Conservation (phyloP, 306 rosid species). For the Begonia loranthoides region DNA sequence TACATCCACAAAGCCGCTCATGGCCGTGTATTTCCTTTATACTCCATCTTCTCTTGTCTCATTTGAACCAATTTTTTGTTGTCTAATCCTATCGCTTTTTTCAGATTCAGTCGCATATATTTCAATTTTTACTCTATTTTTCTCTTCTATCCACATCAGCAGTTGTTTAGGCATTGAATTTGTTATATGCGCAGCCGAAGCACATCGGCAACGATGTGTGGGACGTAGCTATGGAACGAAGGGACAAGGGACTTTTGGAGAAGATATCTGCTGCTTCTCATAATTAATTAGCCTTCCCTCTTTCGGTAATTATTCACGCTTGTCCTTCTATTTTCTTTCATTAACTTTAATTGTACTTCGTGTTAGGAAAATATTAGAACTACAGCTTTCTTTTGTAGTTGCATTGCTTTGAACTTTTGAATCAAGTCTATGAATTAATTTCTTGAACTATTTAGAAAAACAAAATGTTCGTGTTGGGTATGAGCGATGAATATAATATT, state of each 20-base stretch:
- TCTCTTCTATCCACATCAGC: neutral
- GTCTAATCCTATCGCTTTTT: neutral
- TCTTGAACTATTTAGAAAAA: no score
- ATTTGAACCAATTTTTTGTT: no score
- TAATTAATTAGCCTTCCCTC: conserved; percentile 10
- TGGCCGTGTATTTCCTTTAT: conserved; percentile 51
- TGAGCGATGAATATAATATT: no score
- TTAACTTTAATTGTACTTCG: no score
- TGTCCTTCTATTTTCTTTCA: no score
- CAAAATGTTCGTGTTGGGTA: no score
- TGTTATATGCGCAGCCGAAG: conserved; percentile 49
- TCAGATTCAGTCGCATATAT: neutral
- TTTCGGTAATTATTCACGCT: neutral
- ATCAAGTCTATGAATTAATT: no score
- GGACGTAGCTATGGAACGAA: conserved; percentile 94
- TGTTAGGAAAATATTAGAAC: no score
- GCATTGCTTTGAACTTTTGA: no score
- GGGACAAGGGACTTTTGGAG: conserved; percentile 81
- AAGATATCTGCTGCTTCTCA: conserved; percentile 27
- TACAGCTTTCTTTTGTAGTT: no score
- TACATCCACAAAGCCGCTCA: conserved; percentile 75
- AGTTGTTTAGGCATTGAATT: neutral
- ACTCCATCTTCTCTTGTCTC: conserved; percentile 2
- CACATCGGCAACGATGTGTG: conserved; percentile 85
- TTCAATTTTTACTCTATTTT: neutral